Evolutionary conservation across 2,329 filamentous ascomycete species (phyloP).

Genomic region (Albophoma yamanashiensis): DNA sequence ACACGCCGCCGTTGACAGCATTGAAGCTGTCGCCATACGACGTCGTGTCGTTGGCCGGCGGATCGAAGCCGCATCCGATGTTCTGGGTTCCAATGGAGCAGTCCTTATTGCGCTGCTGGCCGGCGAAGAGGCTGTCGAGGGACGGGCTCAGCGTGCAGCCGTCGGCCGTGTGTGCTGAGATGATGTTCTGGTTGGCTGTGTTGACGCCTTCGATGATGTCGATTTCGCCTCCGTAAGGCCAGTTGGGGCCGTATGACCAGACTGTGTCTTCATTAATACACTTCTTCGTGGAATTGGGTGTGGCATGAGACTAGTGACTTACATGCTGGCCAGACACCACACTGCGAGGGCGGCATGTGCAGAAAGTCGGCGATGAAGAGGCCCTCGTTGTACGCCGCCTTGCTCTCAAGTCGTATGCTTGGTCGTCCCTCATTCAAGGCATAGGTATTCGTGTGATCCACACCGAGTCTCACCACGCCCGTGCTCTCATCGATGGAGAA

Average conservation of each 20-base stretch:
- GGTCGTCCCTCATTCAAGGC: constrained; percentile 30
- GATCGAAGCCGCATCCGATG: constrained; percentile 33
- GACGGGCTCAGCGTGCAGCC: constrained; percentile 18
- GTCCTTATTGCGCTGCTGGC: constrained; percentile 18
- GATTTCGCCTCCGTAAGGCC: constrained; percentile 55
- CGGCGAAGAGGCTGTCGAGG: constrained; percentile 12
- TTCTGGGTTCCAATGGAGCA: constrained; percentile 26
- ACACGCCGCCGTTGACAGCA: constrained; percentile 53
- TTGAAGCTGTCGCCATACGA: constrained; percentile 59
- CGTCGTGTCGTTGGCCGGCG: constrained; percentile 27
- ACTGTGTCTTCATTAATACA: constrained; percentile 18
- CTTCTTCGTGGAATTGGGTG: no score
- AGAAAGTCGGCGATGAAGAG: constrained; percentile 62
- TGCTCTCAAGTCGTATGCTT: constrained; percentile 58
- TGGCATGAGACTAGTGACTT: constrained; percentile 11
- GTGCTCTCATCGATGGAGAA: constrained; percentile 30
- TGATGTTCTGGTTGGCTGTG: constrained; percentile 43
- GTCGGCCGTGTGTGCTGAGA: constrained; percentile 48
- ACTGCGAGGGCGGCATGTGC: constrained; percentile 62
- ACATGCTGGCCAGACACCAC: constrained; percentile 67
- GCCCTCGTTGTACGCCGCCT: constrained; percentile 50
- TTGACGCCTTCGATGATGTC: constrained; percentile 65
- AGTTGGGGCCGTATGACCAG: constrained; percentile 43
- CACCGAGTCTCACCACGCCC: constrained; percentile 32
- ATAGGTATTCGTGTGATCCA: constrained; percentile 30